Evolutionary conservation across 345 rosid species (phyloP).

Genomic region (Hevea brasiliensis): DNA sequence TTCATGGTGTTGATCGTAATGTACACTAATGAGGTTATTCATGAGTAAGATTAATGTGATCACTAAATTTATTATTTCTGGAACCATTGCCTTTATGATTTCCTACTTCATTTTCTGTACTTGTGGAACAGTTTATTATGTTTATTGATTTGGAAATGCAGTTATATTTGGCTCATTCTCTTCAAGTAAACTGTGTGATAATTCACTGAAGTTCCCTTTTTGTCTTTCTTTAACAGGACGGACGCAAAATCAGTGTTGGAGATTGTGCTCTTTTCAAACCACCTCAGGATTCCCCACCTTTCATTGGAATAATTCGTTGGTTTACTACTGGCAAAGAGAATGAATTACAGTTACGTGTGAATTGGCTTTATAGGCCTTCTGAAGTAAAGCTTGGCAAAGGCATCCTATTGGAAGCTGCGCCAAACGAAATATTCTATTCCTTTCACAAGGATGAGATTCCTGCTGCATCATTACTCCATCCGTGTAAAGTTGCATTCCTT

Average conservation of each 20-base stretch:
- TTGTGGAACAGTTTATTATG: no score
- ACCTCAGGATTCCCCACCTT: conserved; percentile 81
- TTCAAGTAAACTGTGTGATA: neutral
- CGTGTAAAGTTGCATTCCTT: conserved; percentile 94
- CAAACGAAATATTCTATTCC: conserved; percentile 92
- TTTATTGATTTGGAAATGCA: neutral
- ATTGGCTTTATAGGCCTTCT: conserved; percentile 86
- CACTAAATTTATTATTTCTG: neutral
- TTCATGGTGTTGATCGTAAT: neutral
- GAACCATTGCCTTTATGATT: neutral
- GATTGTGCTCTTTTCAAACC: conserved; percentile 95
- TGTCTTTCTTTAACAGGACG: conserved; percentile 47
- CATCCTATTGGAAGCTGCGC: conserved; percentile 75
- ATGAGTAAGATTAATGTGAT: neutral
- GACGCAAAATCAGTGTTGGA: conserved; percentile 78
- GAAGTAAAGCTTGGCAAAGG: conserved; percentile 89
- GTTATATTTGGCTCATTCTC: neutral
- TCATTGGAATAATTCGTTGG: conserved; percentile 75
- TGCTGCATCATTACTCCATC: conserved; percentile 85
- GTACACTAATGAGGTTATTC: neutral
- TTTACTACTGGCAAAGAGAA: conserved; percentile 50
- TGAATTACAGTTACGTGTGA: conserved; percentile 56
- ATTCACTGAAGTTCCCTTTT: conserved; percentile 17
- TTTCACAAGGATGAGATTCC: conserved; percentile 92
- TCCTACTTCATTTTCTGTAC: neutral